Percentiles rank a stretch among this genome's conserved stretches.
Conservation (phyloP, 306 rosid genomes). For the Castanopsis chinensis region DNA sequence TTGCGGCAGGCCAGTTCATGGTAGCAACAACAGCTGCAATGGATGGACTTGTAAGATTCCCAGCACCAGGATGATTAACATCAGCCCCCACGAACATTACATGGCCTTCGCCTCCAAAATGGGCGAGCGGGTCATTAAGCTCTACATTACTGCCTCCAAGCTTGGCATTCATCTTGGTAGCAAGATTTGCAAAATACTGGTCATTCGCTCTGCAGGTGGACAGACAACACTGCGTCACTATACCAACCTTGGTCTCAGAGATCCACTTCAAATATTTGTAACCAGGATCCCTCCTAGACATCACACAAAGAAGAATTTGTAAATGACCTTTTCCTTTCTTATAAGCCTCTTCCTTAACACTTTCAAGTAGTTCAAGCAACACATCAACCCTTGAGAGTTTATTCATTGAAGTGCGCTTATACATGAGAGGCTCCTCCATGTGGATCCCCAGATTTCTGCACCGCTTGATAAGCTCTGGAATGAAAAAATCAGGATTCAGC, state of each 20-base stretch:
- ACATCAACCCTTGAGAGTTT: conserved; percentile 24
- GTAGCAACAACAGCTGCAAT: conserved; percentile 78
- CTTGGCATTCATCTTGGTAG: conserved; percentile 80
- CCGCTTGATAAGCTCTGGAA: conserved; percentile 38
- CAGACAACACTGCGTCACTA: conserved; percentile 82
- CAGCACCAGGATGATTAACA: conserved; percentile 69
- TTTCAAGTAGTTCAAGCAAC: conserved; percentile 49
- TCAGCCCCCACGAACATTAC: conserved; percentile 86
- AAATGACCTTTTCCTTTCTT: conserved; percentile 13
- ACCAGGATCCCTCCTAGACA: conserved; percentile 53
- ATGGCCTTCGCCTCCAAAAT: conserved; percentile 41
- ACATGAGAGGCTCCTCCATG: conserved; percentile 50
- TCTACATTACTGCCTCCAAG: conserved; percentile 88
- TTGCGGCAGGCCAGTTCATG: conserved; percentile 79
- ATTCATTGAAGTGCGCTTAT: conserved; percentile 41
- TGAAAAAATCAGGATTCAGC: conserved; percentile 32
- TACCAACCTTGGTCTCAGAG: conserved; percentile 66
- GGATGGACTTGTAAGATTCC: conserved; percentile 50
- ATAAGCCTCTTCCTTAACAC: conserved; percentile 22
- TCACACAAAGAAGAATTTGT: conserved; percentile 71
- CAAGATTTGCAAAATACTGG: conserved; percentile 57
- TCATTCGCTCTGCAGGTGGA: conserved; percentile 42
- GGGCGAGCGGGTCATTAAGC: conserved; percentile 48
- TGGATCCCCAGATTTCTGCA: conserved; percentile 53
- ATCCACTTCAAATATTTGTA: conserved; percentile 72